Evolutionary conservation across 768 basidiomycete species (phyloP).

Genomic region (Mycena vulgaris): DNA sequence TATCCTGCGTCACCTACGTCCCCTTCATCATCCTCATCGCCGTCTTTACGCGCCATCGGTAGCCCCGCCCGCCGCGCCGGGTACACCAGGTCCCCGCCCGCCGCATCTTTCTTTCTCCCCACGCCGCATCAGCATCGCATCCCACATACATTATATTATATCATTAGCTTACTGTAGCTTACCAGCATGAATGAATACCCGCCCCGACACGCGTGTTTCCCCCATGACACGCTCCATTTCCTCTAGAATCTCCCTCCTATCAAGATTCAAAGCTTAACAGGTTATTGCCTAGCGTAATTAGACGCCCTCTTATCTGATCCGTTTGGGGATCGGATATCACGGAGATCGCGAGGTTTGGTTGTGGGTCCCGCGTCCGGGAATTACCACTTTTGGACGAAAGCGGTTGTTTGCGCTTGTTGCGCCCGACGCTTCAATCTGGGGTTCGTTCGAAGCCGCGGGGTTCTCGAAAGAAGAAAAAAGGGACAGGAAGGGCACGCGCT

Average conservation of each 20-base stretch:
- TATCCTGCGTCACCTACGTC: slow-evolving; percentile 69
- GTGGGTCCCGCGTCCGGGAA: no score
- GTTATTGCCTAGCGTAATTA: no score
- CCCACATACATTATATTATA: slow-evolving; percentile 13
- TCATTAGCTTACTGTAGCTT: not conserved
- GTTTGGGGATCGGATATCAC: not conserved
- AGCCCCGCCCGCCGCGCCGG: not conserved
- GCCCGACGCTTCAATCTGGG: no score
- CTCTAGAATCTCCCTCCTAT: not conserved
- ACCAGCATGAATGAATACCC: not conserved
- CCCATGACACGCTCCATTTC: no score
- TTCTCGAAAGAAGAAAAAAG: no score
- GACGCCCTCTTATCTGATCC: not conserved
- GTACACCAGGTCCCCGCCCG: slow-evolving; percentile 20
- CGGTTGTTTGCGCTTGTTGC: not conserved
- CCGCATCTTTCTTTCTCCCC: not conserved
- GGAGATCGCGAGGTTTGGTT: no score
- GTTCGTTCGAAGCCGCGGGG: no score
- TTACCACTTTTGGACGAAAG: not conserved
- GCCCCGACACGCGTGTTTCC: not conserved
- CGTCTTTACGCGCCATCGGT: slow-evolving; percentile 53
- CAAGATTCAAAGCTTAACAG: not conserved
- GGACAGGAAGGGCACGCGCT: no score
- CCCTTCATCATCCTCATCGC: slow-evolving; percentile 71
- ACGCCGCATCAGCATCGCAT: slow-evolving; percentile 12